These are phyloP conservation scores for Naganishia vaughanmartiniae DNA, from an alignment of 768 basidiomycete genomes.

Conservation along the genomic window DNA sequence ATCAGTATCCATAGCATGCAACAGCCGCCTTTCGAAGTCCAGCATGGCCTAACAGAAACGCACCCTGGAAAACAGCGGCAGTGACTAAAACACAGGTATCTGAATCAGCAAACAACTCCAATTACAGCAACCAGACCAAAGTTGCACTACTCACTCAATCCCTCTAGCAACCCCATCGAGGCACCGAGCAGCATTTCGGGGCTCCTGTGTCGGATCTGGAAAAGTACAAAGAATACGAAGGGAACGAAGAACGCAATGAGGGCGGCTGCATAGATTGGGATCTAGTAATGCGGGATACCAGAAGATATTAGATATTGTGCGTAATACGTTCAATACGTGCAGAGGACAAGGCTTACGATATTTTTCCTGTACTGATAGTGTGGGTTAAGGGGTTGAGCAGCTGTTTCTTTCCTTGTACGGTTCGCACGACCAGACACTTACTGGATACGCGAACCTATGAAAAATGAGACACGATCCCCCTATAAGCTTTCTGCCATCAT, in stretches of 20 bases:
- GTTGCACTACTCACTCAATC: slow-evolving; percentile 51
- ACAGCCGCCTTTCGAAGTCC: not conserved
- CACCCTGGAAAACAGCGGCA: slow-evolving; percentile 55
- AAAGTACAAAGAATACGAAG: slow-evolving; percentile 61
- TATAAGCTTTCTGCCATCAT: not conserved
- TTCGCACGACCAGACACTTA: slow-evolving; percentile 29
- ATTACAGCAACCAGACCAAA: too few species aligned
- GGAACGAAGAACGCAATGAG: slow-evolving; percentile 61
- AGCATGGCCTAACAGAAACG: not conserved
- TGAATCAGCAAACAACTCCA: slow-evolving; percentile 4
- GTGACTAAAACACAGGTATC: slow-evolving; percentile 34
- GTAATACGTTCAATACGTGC: not conserved
- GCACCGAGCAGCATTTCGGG: slow-evolving; percentile 54
- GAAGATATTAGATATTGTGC: not conserved
- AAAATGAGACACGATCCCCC: not conserved
- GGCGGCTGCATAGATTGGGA: slow-evolving; percentile 61
- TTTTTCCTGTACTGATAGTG: slow-evolving; percentile 53
- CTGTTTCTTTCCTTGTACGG: not conserved
- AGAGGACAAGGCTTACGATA: slow-evolving; percentile 42
- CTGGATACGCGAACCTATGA: slow-evolving; percentile 54
- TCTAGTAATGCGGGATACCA: slow-evolving; percentile 25
- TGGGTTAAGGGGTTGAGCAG: not conserved
- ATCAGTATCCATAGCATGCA: not conserved
- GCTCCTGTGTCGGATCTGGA: slow-evolving; percentile 57
- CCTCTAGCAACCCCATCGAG: slow-evolving; percentile 60